A percentile compares a stretch with the other conserved stretches of the same genome.
These are phyloP conservation scores for Trametes villosa DNA, from an alignment of 768 basidiomycete species.

Conservation along the genomic window DNA sequence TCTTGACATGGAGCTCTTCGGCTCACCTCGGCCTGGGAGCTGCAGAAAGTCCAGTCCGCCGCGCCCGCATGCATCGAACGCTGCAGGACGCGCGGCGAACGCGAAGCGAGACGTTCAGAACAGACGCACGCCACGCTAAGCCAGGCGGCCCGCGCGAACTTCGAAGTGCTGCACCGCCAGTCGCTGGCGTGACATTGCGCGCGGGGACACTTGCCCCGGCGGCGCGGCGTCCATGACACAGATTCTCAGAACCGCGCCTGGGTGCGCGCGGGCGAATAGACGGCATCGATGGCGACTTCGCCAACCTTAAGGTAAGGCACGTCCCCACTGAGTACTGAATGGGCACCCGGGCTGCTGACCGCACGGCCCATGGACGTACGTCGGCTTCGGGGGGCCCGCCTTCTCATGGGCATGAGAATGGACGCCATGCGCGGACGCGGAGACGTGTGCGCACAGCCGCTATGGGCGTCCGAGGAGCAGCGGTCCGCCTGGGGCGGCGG, in stretches of 20 bases:
- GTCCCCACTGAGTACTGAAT: slow-evolving; percentile 1
- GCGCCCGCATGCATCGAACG: background rate
- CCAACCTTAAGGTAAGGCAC: too few species aligned
- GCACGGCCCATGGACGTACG: background rate
- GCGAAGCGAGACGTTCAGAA: background rate
- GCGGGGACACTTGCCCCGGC: too few species aligned
- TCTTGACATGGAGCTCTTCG: too few species aligned
- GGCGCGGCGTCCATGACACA: too few species aligned
- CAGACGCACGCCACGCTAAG: background rate
- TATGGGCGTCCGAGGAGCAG: background rate
- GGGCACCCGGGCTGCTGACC: background rate
- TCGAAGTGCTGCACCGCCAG: too few species aligned
- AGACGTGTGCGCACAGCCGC: slow-evolving; percentile 8
- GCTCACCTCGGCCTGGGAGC: too few species aligned
- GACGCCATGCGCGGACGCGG: background rate
- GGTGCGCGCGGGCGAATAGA: too few species aligned
- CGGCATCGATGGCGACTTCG: too few species aligned
- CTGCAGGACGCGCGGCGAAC: background rate
- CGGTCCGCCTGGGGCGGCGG: background rate
- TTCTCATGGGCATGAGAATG: slow-evolving; percentile 10
- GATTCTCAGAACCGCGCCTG: too few species aligned
- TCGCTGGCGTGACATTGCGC: too few species aligned
- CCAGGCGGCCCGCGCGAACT: too few species aligned
- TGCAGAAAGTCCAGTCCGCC: too few species aligned
- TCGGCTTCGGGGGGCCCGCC: background rate